phyloP scores from a whole-genome alignment of 129 eudicot genomes.

The Pulicaria dysenterica region DNA sequence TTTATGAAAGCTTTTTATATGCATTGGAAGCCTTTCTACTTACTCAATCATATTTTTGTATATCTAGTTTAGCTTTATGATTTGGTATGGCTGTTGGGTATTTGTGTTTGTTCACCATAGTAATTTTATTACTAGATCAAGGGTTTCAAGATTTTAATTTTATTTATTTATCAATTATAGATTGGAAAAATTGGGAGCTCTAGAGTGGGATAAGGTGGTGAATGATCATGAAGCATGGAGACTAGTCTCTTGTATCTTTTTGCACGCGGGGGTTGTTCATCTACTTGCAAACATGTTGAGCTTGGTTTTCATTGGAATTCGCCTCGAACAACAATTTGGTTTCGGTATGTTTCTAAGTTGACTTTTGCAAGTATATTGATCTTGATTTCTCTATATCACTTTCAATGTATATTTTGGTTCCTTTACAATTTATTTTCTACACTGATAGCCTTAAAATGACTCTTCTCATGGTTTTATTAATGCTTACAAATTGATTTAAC shows the following conservation, averaged over 20 bases:
- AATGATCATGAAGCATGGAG: constrained; percentile 84
- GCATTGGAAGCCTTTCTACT: constrained; percentile 14
- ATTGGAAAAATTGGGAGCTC: constrained; percentile 80
- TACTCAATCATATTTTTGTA: neutral
- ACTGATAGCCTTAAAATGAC: neutral
- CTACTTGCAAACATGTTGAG: constrained; percentile 94
- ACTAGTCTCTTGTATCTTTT: constrained; percentile 79
- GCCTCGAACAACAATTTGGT: constrained; percentile 96
- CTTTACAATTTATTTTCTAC: neutral
- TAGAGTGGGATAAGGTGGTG: constrained; percentile 80
- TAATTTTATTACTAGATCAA: neutral
- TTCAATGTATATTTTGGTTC: neutral
- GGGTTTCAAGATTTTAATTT: neutral
- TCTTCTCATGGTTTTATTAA: neutral
- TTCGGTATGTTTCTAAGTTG: constrained; percentile 48
- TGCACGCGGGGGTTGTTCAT: constrained; percentile 94
- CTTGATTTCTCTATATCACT: neutral
- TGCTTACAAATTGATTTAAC: neutral
- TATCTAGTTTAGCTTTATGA: constrained; percentile 13
- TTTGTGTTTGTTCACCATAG: constrained; percentile 4
- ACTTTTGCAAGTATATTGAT: neutral
- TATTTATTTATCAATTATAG: constrained; percentile 35
- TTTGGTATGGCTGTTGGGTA: neutral
- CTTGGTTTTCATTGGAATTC: constrained; percentile 87
- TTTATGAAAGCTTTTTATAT: constrained; percentile 6